Percentiles rank a stretch among this genome's conserved stretches.
These are phyloP conservation scores for Nannizziopsis barbatae DNA, from an alignment of 2,329 filamentous ascomycete species.

Conservation along the genomic window DNA sequence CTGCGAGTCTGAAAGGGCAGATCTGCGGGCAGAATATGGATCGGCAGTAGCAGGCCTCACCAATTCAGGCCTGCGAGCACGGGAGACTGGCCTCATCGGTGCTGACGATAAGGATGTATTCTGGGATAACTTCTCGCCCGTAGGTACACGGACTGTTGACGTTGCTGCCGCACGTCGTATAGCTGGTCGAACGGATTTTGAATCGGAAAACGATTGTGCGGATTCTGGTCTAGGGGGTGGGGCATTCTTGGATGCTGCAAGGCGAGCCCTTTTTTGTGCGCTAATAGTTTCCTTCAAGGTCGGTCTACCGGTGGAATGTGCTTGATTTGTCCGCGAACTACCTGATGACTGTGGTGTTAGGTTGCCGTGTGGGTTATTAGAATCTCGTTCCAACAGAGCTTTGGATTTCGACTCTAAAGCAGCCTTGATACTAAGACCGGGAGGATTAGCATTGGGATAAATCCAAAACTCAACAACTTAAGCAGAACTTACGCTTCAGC, in stretches of 20 bases:
- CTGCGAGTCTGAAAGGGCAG: slow-evolving; percentile 14
- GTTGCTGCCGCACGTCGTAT: slow-evolving; percentile 24
- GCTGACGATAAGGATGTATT: slow-evolving; percentile 43
- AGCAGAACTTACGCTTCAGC: slow-evolving; percentile 54
- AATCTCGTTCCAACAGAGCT: slow-evolving; percentile 68
- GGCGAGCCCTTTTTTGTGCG: slow-evolving; percentile 58
- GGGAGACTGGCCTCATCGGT: slow-evolving; percentile 42
- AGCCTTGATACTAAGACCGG: slow-evolving; percentile 56
- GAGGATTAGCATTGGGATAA: not conserved
- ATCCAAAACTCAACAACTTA: no score
- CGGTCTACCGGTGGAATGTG: slow-evolving; percentile 42
- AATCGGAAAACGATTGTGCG: slow-evolving; percentile 43
- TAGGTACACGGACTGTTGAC: slow-evolving; percentile 27
- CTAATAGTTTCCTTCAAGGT: slow-evolving; percentile 74
- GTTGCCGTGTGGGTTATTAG: slow-evolving; percentile 52
- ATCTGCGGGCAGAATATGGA: slow-evolving; percentile 36
- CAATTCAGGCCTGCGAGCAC: slow-evolving; percentile 30
- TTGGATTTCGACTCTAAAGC: slow-evolving; percentile 67
- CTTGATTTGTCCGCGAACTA: slow-evolving; percentile 7
- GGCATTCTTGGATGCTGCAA: slow-evolving; percentile 33
- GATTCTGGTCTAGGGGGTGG: slow-evolving; percentile 45
- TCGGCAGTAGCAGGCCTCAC: slow-evolving; percentile 44
- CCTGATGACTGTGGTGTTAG: slow-evolving; percentile 9
- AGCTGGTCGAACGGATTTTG: slow-evolving; percentile 31
- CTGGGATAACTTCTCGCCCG: slow-evolving; percentile 25